These are phyloP conservation scores for Yamadazyma insecticola DNA, from an alignment of 805 yeast genomes.

Conservation along the genomic window DNA sequence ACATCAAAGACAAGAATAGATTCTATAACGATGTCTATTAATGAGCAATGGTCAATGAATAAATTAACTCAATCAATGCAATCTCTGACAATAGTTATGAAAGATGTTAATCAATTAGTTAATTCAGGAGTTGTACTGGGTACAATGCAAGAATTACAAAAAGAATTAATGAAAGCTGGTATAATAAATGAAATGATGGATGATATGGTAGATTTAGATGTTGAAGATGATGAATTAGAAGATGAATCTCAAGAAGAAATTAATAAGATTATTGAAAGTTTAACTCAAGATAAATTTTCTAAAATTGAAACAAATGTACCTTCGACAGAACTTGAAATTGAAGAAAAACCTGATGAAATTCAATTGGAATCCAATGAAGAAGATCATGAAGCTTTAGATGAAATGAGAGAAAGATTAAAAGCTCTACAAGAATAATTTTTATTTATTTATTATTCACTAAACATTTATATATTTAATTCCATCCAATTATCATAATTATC, in stretches of 20 bases:
- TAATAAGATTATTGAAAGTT: slow-evolving; percentile 47
- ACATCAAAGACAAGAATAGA: slow-evolving; percentile 82
- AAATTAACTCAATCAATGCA: slow-evolving; percentile 80
- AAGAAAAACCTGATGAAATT: slow-evolving; percentile 12
- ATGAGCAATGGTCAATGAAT: slow-evolving; percentile 84
- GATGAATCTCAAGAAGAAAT: slow-evolving; percentile 65
- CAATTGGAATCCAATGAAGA: slow-evolving; percentile 27
- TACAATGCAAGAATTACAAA: slow-evolving; percentile 81
- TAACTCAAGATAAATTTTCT: slow-evolving; percentile 37
- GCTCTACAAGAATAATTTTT: slow-evolving; percentile 57
- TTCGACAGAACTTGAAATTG: slow-evolving; percentile 14
- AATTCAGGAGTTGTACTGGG: slow-evolving; percentile 73
- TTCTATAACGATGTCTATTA: slow-evolving; percentile 81
- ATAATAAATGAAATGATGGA: slow-evolving; percentile 93
- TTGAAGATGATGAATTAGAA: slow-evolving; percentile 60
- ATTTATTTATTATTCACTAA: not conserved
- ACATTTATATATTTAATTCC: too few species aligned
- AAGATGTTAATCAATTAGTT: slow-evolving; percentile 77
- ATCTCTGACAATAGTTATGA: slow-evolving; percentile 76
- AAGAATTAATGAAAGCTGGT: slow-evolving; percentile 81
- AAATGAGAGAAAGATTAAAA: slow-evolving; percentile 83
- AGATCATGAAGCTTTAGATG: slow-evolving; percentile 69
- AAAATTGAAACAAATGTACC: slow-evolving; percentile 33
- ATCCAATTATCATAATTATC: too few species aligned
- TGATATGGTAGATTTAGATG: slow-evolving; percentile 72